Percentiles rank a stretch among this genome's conserved stretches.
These are phyloP conservation scores for Alternaria burnsii DNA, from an alignment of 2,329 filamentous ascomycete genomes.

Conservation along the genomic window DNA sequence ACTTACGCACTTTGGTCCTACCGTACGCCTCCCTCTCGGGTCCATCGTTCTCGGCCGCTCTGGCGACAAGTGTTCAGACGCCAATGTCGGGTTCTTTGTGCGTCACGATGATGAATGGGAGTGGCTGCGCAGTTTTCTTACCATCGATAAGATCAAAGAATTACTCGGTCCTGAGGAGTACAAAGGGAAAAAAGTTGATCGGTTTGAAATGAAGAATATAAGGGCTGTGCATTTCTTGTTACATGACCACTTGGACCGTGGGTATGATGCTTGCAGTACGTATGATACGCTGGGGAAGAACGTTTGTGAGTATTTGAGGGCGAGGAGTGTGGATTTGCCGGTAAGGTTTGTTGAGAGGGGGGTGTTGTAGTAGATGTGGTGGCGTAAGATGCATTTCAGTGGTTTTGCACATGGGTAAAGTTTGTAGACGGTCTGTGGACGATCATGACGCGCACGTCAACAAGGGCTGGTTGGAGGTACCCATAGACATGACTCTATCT, in stretches of 20 bases:
- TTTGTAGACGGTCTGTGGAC: neutral
- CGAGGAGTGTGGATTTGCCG: slow-evolving; percentile 57
- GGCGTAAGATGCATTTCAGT: too few species aligned
- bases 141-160: slow-evolving; percentile 36
- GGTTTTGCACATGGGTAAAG: neutral
- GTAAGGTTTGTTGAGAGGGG: slow-evolving; percentile 53
- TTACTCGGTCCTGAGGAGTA: slow-evolving; percentile 43
- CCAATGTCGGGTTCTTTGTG: slow-evolving; percentile 47
- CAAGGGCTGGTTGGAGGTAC: too few species aligned
- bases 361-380: slow-evolving; percentile 15
- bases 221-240: slow-evolving; percentile 55
- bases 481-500: too few species aligned
- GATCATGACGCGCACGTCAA: too few species aligned
- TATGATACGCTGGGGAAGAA: slow-evolving; percentile 61
- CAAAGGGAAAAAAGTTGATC: slow-evolving; percentile 47
- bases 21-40: slow-evolving; percentile 50
- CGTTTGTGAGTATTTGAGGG: slow-evolving; percentile 56
- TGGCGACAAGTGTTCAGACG: slow-evolving; percentile 45
- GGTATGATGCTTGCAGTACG: slow-evolving; percentile 54
- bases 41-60: slow-evolving; percentile 46
- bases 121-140: slow-evolving; percentile 41
- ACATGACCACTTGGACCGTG: slow-evolving; percentile 58
- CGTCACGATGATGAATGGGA: slow-evolving; percentile 43
- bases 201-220: slow-evolving; percentile 51
- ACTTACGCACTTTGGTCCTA: slow-evolving; percentile 47